A percentile compares a stretch with the other conserved stretches of the same genome.
These are phyloP conservation scores for Phytophthora pluvialis DNA, from an alignment of 352 stramenopile species.

Conservation along the genomic window DNA sequence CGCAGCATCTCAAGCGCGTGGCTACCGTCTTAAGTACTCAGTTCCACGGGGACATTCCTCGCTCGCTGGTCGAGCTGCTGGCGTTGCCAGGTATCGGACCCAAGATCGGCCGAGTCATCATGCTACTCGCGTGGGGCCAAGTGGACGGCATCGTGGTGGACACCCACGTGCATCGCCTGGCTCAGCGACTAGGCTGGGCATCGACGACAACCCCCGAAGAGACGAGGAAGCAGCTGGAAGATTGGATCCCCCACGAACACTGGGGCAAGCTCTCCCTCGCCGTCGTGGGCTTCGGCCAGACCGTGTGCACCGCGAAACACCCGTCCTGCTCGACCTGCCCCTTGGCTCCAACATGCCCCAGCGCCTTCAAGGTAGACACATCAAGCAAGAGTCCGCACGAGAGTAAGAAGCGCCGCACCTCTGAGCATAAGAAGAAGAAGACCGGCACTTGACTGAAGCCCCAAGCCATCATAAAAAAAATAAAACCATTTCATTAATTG, in stretches of 20 bases:
- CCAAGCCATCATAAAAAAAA: background rate
- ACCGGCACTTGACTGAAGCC: background rate
- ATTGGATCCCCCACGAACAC: constrained; percentile 65
- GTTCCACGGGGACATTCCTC: constrained; percentile 59
- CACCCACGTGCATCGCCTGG: constrained; percentile 79
- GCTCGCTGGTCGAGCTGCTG: constrained; percentile 46
- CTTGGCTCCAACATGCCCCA: constrained; percentile 59
- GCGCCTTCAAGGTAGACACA: constrained; percentile 40
- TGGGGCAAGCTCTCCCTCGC: constrained; percentile 68
- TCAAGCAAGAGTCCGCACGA: background rate
- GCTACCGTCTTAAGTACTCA: constrained; percentile 45
- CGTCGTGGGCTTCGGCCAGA: constrained; percentile 82
- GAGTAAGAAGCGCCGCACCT: constrained; percentile 16
- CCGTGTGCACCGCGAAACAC: constrained; percentile 55
- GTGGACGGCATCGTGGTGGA: constrained; percentile 80
- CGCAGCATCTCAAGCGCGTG: constrained; percentile 63
- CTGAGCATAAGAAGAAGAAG: background rate
- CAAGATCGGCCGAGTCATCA: constrained; percentile 76
- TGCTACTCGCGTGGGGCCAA: constrained; percentile 65
- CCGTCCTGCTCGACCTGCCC: constrained; percentile 68
- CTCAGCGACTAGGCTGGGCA: constrained; percentile 68
- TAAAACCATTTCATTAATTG: constrained; percentile 25
- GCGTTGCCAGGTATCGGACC: constrained; percentile 69
- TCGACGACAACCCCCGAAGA: constrained; percentile 38
- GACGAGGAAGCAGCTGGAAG: constrained; percentile 59